Conservation (phyloP, 2,329 filamentous ascomycete genomes). For the Phialocephala sp. region DNA sequence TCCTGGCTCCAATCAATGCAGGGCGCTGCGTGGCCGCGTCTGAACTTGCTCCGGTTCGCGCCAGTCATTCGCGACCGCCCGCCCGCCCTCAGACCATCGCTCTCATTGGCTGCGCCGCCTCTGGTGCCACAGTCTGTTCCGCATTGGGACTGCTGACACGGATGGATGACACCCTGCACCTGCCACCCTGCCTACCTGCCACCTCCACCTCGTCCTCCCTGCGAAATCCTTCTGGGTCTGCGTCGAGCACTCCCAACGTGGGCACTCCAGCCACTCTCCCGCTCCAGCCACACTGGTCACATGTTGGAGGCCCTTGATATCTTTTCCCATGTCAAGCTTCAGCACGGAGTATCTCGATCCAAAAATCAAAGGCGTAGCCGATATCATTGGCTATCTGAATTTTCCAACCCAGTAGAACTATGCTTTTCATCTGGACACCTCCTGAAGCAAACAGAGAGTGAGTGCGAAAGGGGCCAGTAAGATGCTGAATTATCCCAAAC, state of each 20-base stretch:
- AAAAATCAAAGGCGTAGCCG: too few relatives aligned
- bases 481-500: neutral
- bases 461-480: neutral
- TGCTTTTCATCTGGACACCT: neutral
- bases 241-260: neutral
- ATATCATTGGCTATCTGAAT: too few relatives aligned
- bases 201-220: neutral
- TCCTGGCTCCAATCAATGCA: neutral
- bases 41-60: too few relatives aligned
- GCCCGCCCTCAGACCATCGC: neutral
- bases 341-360: too few relatives aligned
- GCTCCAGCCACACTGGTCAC: neutral
- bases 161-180: neutral
- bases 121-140: neutral
- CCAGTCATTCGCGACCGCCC: neutral
- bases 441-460: neutral
- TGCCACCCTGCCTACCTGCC: too few relatives aligned
- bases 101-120: neutral
- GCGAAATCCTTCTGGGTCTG: too few relatives aligned
- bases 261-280: neutral
- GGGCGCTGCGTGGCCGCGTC: neutral
- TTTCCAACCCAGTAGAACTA: too few relatives aligned
- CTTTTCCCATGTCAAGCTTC: too few relatives aligned
- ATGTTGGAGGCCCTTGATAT: too few relatives aligned
- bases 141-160: slow-evolving; percentile 1